Percentiles rank a stretch among this genome's conserved stretches.
Evolutionary conservation across 805 yeast species (phyloP).

Genomic region (Metschnikowia hibisci): DNA sequence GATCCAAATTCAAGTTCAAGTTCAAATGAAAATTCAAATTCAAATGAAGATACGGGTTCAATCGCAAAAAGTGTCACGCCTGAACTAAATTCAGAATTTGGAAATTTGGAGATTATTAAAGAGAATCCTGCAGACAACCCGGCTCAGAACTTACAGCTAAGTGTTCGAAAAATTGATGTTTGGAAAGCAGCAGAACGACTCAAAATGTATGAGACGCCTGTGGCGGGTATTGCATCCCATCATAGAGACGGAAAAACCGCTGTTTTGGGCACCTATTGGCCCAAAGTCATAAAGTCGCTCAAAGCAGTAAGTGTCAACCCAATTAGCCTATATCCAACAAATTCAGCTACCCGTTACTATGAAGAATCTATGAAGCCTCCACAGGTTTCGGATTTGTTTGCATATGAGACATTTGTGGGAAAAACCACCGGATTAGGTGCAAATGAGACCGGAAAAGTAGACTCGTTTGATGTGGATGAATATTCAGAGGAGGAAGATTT

Average conservation of each 20-base stretch:
- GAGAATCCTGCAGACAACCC: background rate
- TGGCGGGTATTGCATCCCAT: conserved; percentile 10
- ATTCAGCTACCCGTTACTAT: background rate
- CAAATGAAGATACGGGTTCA: no score
- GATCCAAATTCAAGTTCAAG: no score
- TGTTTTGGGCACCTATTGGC: conserved; percentile 11
- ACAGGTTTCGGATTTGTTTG: background rate
- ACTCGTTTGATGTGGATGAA: no score
- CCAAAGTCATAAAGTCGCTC: conserved; percentile 2
- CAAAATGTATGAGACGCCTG: conserved; percentile 15
- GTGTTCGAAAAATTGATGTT: conserved; percentile 12
- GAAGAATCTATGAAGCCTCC: background rate
- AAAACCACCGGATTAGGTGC: no score
- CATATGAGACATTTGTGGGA: background rate
- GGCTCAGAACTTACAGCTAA: background rate
- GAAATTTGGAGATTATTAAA: no score
- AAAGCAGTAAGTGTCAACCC: background rate
- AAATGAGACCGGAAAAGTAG: no score
- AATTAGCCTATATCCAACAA: background rate
- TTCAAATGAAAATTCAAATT: no score
- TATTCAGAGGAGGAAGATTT: conserved; percentile 5
- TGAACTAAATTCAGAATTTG: background rate
- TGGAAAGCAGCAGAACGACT: conserved; percentile 10
- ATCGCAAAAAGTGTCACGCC: no score
- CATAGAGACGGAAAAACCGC: conserved; percentile 12